Evolutionary conservation across 1,284 basidiomycete genomes (phyloP), one percentile per base, ranked within the genome.

Genomic region (Puccinia horiana): DNA sequence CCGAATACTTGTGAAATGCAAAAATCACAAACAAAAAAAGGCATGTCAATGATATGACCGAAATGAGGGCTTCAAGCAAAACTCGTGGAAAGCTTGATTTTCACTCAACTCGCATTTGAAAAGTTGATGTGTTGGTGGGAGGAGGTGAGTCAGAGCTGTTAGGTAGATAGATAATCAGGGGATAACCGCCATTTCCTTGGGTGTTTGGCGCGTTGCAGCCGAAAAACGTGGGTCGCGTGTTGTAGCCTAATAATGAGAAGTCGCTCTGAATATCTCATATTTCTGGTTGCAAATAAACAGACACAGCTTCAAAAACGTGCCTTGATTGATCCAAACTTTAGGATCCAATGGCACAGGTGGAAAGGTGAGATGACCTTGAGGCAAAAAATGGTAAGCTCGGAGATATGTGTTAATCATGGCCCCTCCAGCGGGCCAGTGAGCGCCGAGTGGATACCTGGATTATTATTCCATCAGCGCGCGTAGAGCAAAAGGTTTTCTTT

Each of bases 201-300:
- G 47, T 65, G 42, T 6, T 40, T 61, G 78, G 20, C 2, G 69
- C 52, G 40, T 73, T 87, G 85, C 92, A 93, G 0, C 93, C 93
- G 86, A 93, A 94, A 87, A 94, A 93, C 0, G 91, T 92, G 8
- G 93, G 90, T 29, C 92, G 89, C 49, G 89, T 88, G 86, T 91
- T 92, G 12, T 92, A 88, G 18, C 93, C 93, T 11, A 89, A 16
- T 26, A 35, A 78, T 6, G 29, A 32, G 32, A 73, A 42, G n/a
- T 44, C 18, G 20, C 32, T 73, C 16, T 74, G 29, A 56, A 54
- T 44, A 1, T 54, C 54, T 37, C 37, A 56, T 1, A 58, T 37
- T 37, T 2, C 16, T 4, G 61, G n/a, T 2, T 11, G 9, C 16
- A 58, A 32, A 58, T 5, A 26, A 58, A 37, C 37, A 8, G 9